These are phyloP conservation scores for Lobosporangium transversale DNA, from an alignment of 192 early-diverging fungal genomes.

Conservation along the genomic window DNA sequence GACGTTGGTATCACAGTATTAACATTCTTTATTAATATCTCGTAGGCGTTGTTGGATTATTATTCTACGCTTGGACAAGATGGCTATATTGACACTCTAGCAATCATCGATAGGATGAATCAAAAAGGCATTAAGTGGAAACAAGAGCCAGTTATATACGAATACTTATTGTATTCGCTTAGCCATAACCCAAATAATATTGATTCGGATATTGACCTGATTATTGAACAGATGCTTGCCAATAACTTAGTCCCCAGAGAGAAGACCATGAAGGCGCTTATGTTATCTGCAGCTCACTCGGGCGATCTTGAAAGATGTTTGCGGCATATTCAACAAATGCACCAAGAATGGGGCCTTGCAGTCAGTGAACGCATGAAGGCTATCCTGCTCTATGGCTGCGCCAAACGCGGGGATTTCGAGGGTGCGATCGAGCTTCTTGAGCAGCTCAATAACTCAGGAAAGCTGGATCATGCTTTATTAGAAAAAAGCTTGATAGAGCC, in stretches of 20 bases:
- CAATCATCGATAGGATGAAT: slow-evolving; percentile 14
- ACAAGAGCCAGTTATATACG: slow-evolving; percentile 20
- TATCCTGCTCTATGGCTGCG: slow-evolving; percentile 42
- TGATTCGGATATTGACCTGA: slow-evolving; percentile 7
- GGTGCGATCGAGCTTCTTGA: slow-evolving; percentile 28
- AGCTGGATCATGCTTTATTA: too few relatives aligned
- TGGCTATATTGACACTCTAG: slow-evolving; percentile 15
- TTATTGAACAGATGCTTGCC: slow-evolving; percentile 31
- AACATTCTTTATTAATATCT: not conserved
- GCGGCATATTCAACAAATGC: slow-evolving; percentile 34
- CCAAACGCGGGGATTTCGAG: slow-evolving; percentile 47
- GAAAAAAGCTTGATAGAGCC: not conserved
- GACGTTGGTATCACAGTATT: too few relatives aligned
- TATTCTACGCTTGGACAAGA: slow-evolving; percentile 23
- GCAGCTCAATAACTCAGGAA: slow-evolving; percentile 21
- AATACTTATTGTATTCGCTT: slow-evolving; percentile 26
- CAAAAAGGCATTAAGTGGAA: slow-evolving; percentile 17
- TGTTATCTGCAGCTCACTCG: slow-evolving; percentile 40
- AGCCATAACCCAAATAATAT: slow-evolving; percentile 24
- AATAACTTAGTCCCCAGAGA: slow-evolving; percentile 32
- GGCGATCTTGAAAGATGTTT: slow-evolving; percentile 33
- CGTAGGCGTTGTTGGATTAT: slow-evolving; percentile 19
- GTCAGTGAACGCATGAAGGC: slow-evolving; percentile 42
- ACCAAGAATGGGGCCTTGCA: slow-evolving; percentile 24
- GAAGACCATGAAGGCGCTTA: slow-evolving; percentile 36